Base-by-base conservation (phyloP, 1,284 basidiomycete species). In the Leccinum solheimii region DNA sequence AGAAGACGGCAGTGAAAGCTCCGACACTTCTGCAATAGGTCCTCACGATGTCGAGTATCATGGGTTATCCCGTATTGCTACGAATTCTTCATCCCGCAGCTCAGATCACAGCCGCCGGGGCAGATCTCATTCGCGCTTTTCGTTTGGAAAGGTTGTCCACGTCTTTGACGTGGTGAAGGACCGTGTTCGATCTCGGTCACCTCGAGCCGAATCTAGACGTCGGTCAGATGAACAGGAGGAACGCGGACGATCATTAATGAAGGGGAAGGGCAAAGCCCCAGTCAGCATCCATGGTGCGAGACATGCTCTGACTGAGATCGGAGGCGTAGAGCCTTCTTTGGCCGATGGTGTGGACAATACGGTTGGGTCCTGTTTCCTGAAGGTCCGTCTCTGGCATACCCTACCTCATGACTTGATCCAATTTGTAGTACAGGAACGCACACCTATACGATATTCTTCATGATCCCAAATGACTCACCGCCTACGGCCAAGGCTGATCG, bases 381-480 rank as follows among this genome's bases (percentile, higher is more conserved):
- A 79, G 95, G 95, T 91, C 60, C 21, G 63, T 53, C 30, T 36
- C 30, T 51, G 81, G 75, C 3, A 14, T 56, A 32, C 40, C 14
- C 19, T 62, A 48, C 61, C 49, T 36, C 58, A 21, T 34, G 4
- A 7, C 10, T 8, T 54, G 54, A 56, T 59, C 45, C 58, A 54
- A 69, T 45, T 23, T 14, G 34, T 11, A 38, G 30, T 59, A 19
- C 69, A 92, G 94, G 94, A 19, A 90, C 87, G 5, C 98, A 98
- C 75, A 95, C 91, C 49, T 99, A 95, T 74, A 95, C 96, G 1
- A 92, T 99, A 69, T 92, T 92, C 19, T 94, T 98, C 75, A 82
- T 88, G 5, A 87, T 99, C 54, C 94, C 96, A 0, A 81, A 86
- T 3, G 84, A 86, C 62, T 83, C 91, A 3, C 94, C 95, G 3